Base-by-base conservation (phyloP, 2,329 filamentous ascomycete genomes). In the Decorospora gaudefroyi region DNA sequence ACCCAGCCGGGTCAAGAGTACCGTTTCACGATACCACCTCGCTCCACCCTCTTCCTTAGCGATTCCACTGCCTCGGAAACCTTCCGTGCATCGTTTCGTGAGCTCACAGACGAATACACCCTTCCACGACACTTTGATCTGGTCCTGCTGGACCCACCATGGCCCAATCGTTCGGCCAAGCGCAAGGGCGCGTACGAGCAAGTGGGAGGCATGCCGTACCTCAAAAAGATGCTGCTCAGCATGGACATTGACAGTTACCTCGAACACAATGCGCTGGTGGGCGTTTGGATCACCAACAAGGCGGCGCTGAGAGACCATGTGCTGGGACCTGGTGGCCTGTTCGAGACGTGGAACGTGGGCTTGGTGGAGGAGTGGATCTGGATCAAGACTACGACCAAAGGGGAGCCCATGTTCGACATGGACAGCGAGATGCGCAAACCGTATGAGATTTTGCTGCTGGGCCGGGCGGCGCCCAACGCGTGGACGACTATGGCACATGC, bases 281-380 rank as follows among this genome's bases (percentile, higher is more conserved):
- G 80, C 12, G 71, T 92, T 13, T 92, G 88, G 88, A 77, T 90
- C 42, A 92, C 88, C 35, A 92, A 92, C 69, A 88, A 84, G 51
- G 70, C 78, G 2, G 74, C 75, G 12, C 62, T 81, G 10, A 72
- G 81, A 15, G 74, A 83, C 2, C 69, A 80, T 15, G 76, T 78
- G 12, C 70, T 90, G 0, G 78, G 61, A 29, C 73, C 76, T 0
- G 66, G 72, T 2, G 84, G 84, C 1, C 53, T 91, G 2, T 86
- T 91, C 52, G 76, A 79, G 5, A 68, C 74, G 22, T 90, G 86
- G 86, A 84, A 82, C 16, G 70, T 92, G 0, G 77, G 84, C 37
- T 62, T 82, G 8, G 74, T 81, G 0, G 81, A 84, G 34, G 86
- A 91, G 63, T 92, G 88, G 87, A 77, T 83, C 2, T 93, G 88